Conservation (phyloP, 148 eudicot genomes). For the Cornus florida region DNA sequence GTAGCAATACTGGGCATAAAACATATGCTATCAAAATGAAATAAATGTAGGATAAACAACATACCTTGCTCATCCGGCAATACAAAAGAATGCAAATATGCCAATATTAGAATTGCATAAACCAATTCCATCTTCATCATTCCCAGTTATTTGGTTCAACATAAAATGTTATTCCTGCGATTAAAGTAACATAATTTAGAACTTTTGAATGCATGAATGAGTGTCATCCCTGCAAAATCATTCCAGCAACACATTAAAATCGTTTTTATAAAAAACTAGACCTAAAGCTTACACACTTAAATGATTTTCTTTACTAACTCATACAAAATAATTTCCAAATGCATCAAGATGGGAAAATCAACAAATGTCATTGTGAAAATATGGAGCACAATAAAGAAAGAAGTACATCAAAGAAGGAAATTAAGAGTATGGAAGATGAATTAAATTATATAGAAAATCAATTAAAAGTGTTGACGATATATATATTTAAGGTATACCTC, state of each 20-base stretch:
- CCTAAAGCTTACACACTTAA: neutral
- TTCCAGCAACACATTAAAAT: constrained; percentile 2
- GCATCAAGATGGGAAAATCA: neutral
- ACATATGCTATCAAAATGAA: neutral
- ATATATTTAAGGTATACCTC: neutral
- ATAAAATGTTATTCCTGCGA: constrained; percentile 6
- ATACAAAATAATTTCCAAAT: neutral
- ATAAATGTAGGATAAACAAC: neutral
- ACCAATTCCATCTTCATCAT: constrained; percentile 41
- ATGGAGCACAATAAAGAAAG: neutral
- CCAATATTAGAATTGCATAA: constrained; percentile 32
- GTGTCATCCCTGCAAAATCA: constrained; percentile 24
- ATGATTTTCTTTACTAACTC: neutral
- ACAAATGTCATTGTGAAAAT: neutral
- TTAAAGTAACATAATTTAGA: constrained; percentile 1
- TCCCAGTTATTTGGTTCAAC: neutral
- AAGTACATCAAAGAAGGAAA: neutral
- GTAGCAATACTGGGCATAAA: neutral
- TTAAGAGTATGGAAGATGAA: neutral
- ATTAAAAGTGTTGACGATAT: neutral
- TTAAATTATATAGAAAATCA: too few species aligned
- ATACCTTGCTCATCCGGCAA: constrained; percentile 72
- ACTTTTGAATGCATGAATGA: neutral
- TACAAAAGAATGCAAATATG: constrained; percentile 38
- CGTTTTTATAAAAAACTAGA: neutral